These are phyloP conservation scores for Synchytrium microbalum DNA, from an alignment of 371 early-diverging fungal species.

Conservation along the genomic window DNA sequence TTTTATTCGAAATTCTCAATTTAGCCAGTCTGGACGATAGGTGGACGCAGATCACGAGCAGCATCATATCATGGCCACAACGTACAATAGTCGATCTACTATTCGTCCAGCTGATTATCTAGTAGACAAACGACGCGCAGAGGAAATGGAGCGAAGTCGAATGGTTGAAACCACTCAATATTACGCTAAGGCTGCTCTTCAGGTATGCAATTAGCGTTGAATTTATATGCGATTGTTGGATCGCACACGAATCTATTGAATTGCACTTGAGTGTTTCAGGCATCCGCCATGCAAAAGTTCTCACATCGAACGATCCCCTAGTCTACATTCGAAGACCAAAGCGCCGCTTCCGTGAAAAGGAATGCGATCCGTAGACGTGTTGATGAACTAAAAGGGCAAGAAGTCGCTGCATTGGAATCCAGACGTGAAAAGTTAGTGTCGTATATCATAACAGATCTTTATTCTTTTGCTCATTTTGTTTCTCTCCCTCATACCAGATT, in stretches of 20 bases:
- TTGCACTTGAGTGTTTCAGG: not conserved
- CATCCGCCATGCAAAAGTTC: not conserved
- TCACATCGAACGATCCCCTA: no score
- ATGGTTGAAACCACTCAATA: slow-evolving; percentile 27
- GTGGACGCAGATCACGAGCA: no score
- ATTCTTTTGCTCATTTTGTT: not conserved
- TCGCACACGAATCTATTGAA: not conserved
- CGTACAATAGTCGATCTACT: no score
- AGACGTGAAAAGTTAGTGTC: slow-evolving; percentile 26
- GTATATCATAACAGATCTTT: slow-evolving; percentile 9
- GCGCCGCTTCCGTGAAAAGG: slow-evolving; percentile 26
- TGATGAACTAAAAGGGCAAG: slow-evolving; percentile 23
- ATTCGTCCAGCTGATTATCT: slow-evolving; percentile 37
- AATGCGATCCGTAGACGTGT: slow-evolving; percentile 26
- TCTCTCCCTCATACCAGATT: slow-evolving; percentile 21
- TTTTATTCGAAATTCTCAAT: no score
- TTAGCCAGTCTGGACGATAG: no score
- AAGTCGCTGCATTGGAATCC: slow-evolving; percentile 21
- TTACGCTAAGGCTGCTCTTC: slow-evolving; percentile 24
- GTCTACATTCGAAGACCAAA: slow-evolving; percentile 36
- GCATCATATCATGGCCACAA: no score
- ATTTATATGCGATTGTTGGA: not conserved
- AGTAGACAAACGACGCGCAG: slow-evolving; percentile 33
- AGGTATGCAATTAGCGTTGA: slow-evolving; percentile 12
- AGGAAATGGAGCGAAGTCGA: slow-evolving; percentile 27